phyloP scores from a whole-genome alignment of 2,329 filamentous ascomycete species.

The Immersiporthe knoxdaviesiana region DNA sequence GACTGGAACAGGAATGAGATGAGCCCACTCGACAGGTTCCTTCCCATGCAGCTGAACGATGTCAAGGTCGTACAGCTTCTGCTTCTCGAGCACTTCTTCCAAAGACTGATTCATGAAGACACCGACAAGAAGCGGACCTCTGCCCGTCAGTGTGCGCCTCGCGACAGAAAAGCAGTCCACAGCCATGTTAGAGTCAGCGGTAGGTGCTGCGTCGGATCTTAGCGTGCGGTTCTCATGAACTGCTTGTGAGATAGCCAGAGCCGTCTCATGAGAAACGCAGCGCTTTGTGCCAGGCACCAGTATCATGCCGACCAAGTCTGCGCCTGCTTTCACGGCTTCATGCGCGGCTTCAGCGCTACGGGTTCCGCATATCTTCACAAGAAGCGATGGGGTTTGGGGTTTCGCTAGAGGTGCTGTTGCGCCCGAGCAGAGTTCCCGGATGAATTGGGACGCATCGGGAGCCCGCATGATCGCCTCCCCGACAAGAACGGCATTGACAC shows the following conservation, averaged over 20 bases:
- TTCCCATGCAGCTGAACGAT: slow-evolving; percentile 90
- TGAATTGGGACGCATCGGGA: slow-evolving; percentile 79
- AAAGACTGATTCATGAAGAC: slow-evolving; percentile 94
- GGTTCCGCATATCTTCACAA: slow-evolving; percentile 96
- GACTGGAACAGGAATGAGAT: slow-evolving; percentile 87
- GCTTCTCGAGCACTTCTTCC: slow-evolving; percentile 77
- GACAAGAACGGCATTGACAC: slow-evolving; percentile 90
- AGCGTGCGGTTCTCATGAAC: slow-evolving; percentile 58
- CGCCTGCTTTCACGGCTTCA: slow-evolving; percentile 81
- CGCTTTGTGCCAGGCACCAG: slow-evolving; percentile 81
- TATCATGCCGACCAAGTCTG: slow-evolving; percentile 92
- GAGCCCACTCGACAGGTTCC: slow-evolving; percentile 91
- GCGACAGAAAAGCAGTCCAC: slow-evolving; percentile 68
- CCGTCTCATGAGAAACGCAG: slow-evolving; percentile 77
- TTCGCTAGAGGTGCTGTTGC: slow-evolving; percentile 42
- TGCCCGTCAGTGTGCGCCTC: slow-evolving; percentile 46
- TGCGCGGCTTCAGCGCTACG: slow-evolving; percentile 79
- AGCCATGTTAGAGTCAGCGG: slow-evolving; percentile 41
- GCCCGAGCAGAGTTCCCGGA: slow-evolving; percentile 77
- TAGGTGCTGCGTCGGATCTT: slow-evolving; percentile 6
- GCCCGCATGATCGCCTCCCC: slow-evolving; percentile 96
- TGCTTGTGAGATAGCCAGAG: slow-evolving; percentile 76
- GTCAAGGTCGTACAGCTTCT: slow-evolving; percentile 77
- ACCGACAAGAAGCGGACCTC: slow-evolving; percentile 79
- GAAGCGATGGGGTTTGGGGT: slow-evolving; percentile 50